Base-by-base conservation (phyloP, 352 stramenopile species). In the Phytophthora uliginosa region DNA sequence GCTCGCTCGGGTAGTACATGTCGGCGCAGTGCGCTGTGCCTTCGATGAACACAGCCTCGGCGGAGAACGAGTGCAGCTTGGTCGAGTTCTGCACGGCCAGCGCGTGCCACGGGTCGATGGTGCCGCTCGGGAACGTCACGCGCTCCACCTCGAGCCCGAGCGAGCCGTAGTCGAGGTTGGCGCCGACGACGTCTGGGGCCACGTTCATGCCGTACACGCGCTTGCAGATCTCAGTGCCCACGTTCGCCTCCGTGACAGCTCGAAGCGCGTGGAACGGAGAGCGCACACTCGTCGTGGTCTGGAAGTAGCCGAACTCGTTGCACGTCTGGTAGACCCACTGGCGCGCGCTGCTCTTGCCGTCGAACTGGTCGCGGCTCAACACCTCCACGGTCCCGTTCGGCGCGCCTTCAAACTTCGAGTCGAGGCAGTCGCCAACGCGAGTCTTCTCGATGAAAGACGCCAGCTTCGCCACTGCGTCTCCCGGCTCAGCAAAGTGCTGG, bases 301-400 rank as follows among this genome's bases (percentile, higher is more conserved):
- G 89, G 66, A 94, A 96, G 74, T 95, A 97, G 6, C 90, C 90
- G 54, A 97, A 96, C 63, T 97, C 90, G 68, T 95, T 97, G 77
- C 91, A 97, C 20, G 90, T 96, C 70, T 96, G 89, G 66, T 94
- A 97, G 9, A 92, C 83, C 91, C 91, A 97, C 72, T 95, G 88
- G 13, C 88, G 85, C 34, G 83, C 81, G 61, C 81, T 91, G 57
- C 76, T 91, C 57, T 86, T 75, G 31, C 88, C 88, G 59, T 95
- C 86, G 55, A 95, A 95, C 50, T 80, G 76, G 20, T 79, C 69
- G 10, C 90, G 78, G 56, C 78, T 72, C 18, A 95, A 60, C 31
- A 91, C 78, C 56, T 95, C 84, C 47, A 95, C 81, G 0, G 84
- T 91, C 22, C 77, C 84, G 51, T 93, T 93, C 28, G 64, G 67